Conservation (phyloP, 495 filamentous ascomycete species). For the Talaromyces thailandensis region DNA sequence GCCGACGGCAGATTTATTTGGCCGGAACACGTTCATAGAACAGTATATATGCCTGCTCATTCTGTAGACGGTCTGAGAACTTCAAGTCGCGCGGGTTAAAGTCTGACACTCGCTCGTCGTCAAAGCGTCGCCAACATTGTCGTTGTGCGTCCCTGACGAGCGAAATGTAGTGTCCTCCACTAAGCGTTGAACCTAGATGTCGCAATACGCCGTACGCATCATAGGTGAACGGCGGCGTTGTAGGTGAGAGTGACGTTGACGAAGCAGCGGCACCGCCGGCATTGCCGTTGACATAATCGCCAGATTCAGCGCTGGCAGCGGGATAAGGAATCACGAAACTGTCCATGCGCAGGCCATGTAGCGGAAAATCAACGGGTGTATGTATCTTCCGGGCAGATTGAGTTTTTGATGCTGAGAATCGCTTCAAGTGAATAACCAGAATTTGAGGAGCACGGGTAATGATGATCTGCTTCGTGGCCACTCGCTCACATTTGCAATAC, state of each 20-base stretch:
- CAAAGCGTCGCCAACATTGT: slow-evolving; percentile 55
- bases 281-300: slow-evolving; percentile 16
- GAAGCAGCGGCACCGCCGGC: slow-evolving; percentile 8
- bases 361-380: slow-evolving; percentile 59
- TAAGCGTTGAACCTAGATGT: slow-evolving; percentile 53
- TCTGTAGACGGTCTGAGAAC: slow-evolving; percentile 41
- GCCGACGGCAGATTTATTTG: slow-evolving; percentile 23
- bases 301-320: slow-evolving; percentile 16
- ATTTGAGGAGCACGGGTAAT: slow-evolving; percentile 64
- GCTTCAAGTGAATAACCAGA: slow-evolving; percentile 69
- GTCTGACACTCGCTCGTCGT: slow-evolving; percentile 51
- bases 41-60: slow-evolving; percentile 60
- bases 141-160: slow-evolving; percentile 53
- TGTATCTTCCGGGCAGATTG: slow-evolving; percentile 55
- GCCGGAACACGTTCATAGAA: slow-evolving; percentile 52
- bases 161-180: slow-evolving; percentile 63
- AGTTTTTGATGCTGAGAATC: slow-evolving; percentile 52
- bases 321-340: slow-evolving; percentile 43
- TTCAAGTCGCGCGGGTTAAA: slow-evolving; percentile 47
- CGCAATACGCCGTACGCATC: slow-evolving; percentile 65
- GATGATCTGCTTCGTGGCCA: slow-evolving; percentile 64
- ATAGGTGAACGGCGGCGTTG: slow-evolving; percentile 57
- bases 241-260: slow-evolving; percentile 31
- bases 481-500: slow-evolving; percentile 56
- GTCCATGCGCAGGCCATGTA: slow-evolving; percentile 54